A percentile compares a stretch with the other conserved stretches of the same genome.
phyloP scores from a whole-genome alignment of 257 asterid genomes.

The Penstemon barbatus region DNA sequence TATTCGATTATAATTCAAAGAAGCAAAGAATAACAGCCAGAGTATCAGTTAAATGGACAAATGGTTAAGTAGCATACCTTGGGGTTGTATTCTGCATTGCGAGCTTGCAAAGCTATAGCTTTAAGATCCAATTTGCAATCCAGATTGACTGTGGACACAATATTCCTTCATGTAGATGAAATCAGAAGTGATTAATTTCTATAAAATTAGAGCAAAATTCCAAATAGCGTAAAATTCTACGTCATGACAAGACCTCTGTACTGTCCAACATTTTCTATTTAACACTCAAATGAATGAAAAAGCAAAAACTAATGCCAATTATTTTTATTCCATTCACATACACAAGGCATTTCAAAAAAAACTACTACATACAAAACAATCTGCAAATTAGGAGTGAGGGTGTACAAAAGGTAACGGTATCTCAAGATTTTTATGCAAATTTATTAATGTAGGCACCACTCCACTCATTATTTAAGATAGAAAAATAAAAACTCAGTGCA shows the following conservation, averaged over 20 bases:
- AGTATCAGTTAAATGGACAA: neutral
- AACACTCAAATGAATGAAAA: conserved; percentile 17
- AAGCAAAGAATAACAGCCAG: neutral
- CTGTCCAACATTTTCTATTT: neutral
- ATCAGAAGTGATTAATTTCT: conserved; percentile 9
- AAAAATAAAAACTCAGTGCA: too few species aligned
- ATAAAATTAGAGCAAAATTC: neutral
- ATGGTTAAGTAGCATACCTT: conserved; percentile 45
- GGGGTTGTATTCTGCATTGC: conserved; percentile 92
- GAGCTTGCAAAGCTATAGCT: conserved; percentile 86
- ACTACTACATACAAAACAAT: neutral
- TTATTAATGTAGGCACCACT: too few species aligned
- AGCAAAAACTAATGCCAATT: neutral
- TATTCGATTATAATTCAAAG: neutral
- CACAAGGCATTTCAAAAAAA: neutral
- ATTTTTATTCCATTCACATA: conserved; percentile 7
- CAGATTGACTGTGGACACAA: conserved; percentile 89
- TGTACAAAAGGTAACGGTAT: neutral
- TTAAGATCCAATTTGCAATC: conserved; percentile 91
- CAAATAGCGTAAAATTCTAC: neutral
- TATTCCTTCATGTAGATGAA: conserved; percentile 50
- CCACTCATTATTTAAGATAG: too few species aligned
- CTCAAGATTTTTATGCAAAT: neutral
- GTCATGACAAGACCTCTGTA: neutral
- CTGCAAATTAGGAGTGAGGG: neutral